Evolutionary conservation across 2,329 filamentous ascomycete species (phyloP), one percentile per base, ranked within the genome.

Genomic region (Biscogniauxia mediterranea): DNA sequence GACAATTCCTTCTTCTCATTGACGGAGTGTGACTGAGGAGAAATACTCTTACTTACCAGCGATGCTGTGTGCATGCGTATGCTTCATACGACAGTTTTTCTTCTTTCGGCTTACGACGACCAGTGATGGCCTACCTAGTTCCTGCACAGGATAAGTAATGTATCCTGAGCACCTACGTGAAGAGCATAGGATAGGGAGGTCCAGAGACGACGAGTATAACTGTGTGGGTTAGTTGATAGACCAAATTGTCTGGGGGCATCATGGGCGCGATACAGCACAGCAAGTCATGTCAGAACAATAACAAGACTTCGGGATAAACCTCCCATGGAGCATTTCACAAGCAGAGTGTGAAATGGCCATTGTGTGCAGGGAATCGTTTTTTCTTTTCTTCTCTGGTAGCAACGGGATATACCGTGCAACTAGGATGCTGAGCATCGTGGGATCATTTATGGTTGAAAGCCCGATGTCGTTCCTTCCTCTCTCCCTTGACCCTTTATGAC

Each of bases 261-360:
- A 38, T 13, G 20, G 20, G 19, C 51, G 5, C 23, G 61, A 60
- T 63, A 61, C 28, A 57, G 57, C 58, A 60, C 55, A 62, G 28
- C 57, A 59, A 59, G 58, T 32, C 60, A 61, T 26, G 54, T 52
- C 53, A 54, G 55, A 58, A 57, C 49, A 56, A 61, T 57, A 67
- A 62, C 63, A 68, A 67, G 77, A 79, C 86, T 89, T 89, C 86
- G 87, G 88, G 87, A 89, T 77, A 74, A 75, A 85, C 85, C 87
- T 90, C 88, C 86, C 86, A 89, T 89, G 87, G 86, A 89, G 77
- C 87, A 88, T 83, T 86, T 88, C 87, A 89, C 85, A 80, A 17
- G 75, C 74, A 73, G 66, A 71, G 68, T 81, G 85, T 87, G 87
- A 89, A 88, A 89, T 84, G 87, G 88, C 88, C 88, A 89, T 89